phyloP scores from a whole-genome alignment of 2,329 filamentous ascomycete species.

The Nectriaceae sp. region DNA sequence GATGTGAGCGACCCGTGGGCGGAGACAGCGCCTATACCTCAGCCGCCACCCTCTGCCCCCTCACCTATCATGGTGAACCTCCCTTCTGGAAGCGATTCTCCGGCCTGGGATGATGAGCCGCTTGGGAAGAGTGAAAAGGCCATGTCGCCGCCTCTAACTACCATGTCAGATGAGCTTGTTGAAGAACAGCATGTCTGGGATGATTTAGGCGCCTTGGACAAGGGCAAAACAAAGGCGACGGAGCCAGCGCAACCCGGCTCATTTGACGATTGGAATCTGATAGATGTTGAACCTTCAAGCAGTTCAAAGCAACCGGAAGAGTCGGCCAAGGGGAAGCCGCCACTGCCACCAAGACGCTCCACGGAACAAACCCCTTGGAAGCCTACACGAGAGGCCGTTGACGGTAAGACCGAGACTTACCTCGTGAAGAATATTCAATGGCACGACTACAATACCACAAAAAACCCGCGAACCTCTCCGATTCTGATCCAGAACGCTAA shows the following conservation, averaged over 20 bases:
- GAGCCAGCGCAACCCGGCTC: slow-evolving; percentile 18
- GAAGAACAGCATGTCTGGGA: slow-evolving; percentile 54
- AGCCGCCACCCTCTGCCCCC: slow-evolving; percentile 20
- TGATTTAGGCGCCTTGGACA: slow-evolving; percentile 42
- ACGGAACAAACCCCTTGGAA: slow-evolving; percentile 34
- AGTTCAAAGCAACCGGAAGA: slow-evolving; percentile 10
- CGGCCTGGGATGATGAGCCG: slow-evolving; percentile 43
- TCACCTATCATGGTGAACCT: slow-evolving; percentile 39
- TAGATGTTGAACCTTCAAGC: slow-evolving; percentile 43
- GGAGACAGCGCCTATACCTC: slow-evolving; percentile 32
- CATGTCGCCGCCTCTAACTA: slow-evolving; percentile 21
- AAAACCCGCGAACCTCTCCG: slow-evolving; percentile 75
- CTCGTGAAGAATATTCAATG: slow-evolving; percentile 90
- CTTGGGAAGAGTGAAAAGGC: slow-evolving; percentile 26
- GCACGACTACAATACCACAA: slow-evolving; percentile 64
- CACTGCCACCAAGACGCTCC: slow-evolving; percentile 40
- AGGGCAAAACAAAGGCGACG: slow-evolving; percentile 40
- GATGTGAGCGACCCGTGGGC: slow-evolving; percentile 32
- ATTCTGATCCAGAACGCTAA: slow-evolving; percentile 93
- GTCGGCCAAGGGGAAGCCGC: slow-evolving; percentile 28
- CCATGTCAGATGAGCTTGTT: slow-evolving; percentile 35
- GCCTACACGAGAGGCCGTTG: slow-evolving; percentile 44
- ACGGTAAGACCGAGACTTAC: slow-evolving; percentile 74
- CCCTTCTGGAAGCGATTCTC: slow-evolving; percentile 39
- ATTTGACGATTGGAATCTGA: slow-evolving; percentile 53